Evolutionary conservation across 2,329 filamentous ascomycete species (phyloP).

Genomic region (Periconia sp.): DNA sequence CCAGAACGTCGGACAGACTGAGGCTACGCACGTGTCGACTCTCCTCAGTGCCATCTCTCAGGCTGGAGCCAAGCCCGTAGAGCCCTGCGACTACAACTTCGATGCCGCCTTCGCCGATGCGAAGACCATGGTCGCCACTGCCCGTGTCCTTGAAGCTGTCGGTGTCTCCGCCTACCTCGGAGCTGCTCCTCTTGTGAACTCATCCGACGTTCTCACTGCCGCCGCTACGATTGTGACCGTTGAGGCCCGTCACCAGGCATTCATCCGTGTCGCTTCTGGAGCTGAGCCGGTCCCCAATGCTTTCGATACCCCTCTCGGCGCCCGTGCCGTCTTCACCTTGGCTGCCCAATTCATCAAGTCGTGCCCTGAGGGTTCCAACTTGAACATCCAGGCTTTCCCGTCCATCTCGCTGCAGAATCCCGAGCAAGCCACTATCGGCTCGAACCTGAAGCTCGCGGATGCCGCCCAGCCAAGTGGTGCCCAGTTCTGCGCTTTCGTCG

Average conservation of each 20-base stretch:
- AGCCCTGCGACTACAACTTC: conserved; percentile 76
- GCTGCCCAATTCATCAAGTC: conserved; percentile 74
- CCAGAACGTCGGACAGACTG: conserved; percentile 66
- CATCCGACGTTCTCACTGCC: conserved; percentile 65
- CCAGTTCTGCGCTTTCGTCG: conserved; percentile 71
- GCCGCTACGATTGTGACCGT: conserved; percentile 75
- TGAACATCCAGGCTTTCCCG: conserved; percentile 69
- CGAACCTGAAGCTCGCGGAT: conserved; percentile 47
- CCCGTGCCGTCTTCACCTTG: conserved; percentile 74
- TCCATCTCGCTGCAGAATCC: conserved; percentile 59
- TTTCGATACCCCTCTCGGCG: conserved; percentile 73
- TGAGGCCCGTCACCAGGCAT: conserved; percentile 76
- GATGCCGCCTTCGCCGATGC: conserved; percentile 64
- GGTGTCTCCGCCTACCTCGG: conserved; percentile 76
- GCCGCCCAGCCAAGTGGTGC: conserved; percentile 50
- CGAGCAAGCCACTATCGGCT: conserved; percentile 48
- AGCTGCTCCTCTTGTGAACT: conserved; percentile 69
- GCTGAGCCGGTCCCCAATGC: conserved; percentile 68
- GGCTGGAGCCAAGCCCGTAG: conserved; percentile 68
- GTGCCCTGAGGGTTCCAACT: conserved; percentile 69
- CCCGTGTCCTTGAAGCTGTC: conserved; percentile 73
- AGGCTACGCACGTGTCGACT: conserved; percentile 66
- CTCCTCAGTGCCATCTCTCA: conserved; percentile 67
- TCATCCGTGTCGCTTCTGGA: conserved; percentile 67
- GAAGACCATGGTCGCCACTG: conserved; percentile 70